Base-by-base conservation (phyloP, 1,284 basidiomycete species). In the Trametes polyzona region DNA sequence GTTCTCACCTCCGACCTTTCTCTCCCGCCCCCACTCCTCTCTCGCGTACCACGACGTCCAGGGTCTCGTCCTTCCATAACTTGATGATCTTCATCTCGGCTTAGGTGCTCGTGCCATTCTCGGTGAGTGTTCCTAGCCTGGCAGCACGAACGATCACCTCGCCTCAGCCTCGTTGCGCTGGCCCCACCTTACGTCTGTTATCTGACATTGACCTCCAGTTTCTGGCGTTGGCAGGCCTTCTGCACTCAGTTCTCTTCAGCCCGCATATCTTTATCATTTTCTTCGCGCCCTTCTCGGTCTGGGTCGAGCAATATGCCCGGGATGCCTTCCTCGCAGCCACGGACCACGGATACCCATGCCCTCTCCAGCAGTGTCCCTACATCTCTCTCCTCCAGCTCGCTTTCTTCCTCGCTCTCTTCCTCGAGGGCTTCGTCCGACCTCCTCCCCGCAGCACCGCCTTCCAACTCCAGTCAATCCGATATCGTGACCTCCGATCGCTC, bases 381-480 rank as follows among this genome's bases (percentile, higher is more conserved):
- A 43, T 71, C 76, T 63, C 68, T 67, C 60, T 78, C 78, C 58
- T 68, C 69, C 51, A 69, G 71, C 69, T 77, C 75, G 44, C 70
- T 74, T 59, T 73, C 74, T 32, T 76, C 79, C 69, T 78, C 77
- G 61, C 73, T 78, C 64, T 70, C 74, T 58, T 74, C 77, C 63
- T 73, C 76, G 62, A 69, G 71, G 56, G 71, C 62, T 37, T 65
- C 67, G 43, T 69, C 69, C 51, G 63, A 62, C 48, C 58, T 68
- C 57, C 64, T 73, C 67, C 74, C 72, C 69, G 73, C 72, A 65
- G 70, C 72, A 52, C 65, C 70, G 49, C 66, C 70, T 48, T 72
- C 74, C 55, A 67, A 67, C 66, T 71, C 73, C 33, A 72, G 70
- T 59, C 73, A 70, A 69, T 77, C 76, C 65, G 76, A 76, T 73